These are phyloP conservation scores for Spathaspora hagerdaliae DNA, from an alignment of 805 yeast species.

Conservation along the genomic window DNA sequence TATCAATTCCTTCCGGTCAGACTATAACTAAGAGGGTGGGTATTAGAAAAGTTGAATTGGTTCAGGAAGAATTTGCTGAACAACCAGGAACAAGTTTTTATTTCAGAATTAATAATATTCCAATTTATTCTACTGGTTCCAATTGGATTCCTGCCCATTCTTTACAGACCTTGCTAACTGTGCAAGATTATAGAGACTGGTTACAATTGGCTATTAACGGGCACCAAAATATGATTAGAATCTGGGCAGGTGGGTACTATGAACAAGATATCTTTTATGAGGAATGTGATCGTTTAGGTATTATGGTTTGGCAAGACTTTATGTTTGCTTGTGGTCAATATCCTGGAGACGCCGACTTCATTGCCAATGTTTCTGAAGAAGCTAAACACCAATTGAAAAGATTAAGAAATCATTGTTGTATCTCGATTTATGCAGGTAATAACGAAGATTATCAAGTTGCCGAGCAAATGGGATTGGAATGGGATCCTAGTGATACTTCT, in stretches of 20 bases:
- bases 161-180: conserved; percentile 26
- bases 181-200: conserved; percentile 35
- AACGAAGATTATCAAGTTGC: conserved; percentile 47
- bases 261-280: conserved; percentile 40
- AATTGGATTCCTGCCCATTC: conserved; percentile 51
- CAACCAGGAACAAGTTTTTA: conserved; percentile 39
- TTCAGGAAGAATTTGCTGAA: conserved; percentile 26
- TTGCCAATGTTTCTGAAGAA: conserved; percentile 33
- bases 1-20: conserved; percentile 11
- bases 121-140: conserved; percentile 38
- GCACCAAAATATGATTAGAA: conserved; percentile 42
- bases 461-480: conserved; percentile 27
- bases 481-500: conserved; percentile 20
- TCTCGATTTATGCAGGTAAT: conserved; percentile 41
- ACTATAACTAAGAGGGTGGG: conserved; percentile 25
- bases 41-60: conserved; percentile 38
- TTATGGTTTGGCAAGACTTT: conserved; percentile 54
- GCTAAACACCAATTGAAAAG: conserved; percentile 35
- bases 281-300: conserved; percentile 40
- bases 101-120: conserved; percentile 37
- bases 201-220: conserved; percentile 32
- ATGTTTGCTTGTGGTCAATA: conserved; percentile 58
- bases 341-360: conserved; percentile 38
- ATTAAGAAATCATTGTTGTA: conserved; percentile 37
- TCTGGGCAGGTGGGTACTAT: conserved; percentile 50